Base-by-base conservation (phyloP, 1,284 basidiomycete genomes). In the Melampsora americana region DNA sequence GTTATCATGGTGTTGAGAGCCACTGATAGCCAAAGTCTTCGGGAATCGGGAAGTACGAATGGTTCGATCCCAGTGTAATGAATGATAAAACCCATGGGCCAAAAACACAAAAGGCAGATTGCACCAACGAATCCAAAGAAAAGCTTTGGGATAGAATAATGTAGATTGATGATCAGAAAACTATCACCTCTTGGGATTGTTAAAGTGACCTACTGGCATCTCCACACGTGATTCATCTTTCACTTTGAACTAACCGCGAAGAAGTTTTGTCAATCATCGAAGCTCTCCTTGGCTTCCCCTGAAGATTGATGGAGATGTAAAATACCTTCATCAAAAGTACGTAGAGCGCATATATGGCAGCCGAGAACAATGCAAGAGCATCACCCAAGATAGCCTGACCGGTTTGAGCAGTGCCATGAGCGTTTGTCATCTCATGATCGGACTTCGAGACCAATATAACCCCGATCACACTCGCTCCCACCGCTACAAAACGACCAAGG, bases 261-360 rank as follows among this genome's bases (percentile, higher is more conserved):
- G 11, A 39, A 64, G 1, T 39, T n/a, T 11, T 11, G 20, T 30
- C 61, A 64, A 64, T 59, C 20, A 59, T 26, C 0, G 1, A 59
- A 18, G 6, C 3, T 1, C 7, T 7, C 20, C 26, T n/a, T 14
- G 26, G 2, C 26, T 30, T 62, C 18, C 3, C 12, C 60, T 23
- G 23, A 9, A 35, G n/a, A 32, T 64, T 64, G 53, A 16, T 59
- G 18, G 26, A 75, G n/a, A 20, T 28, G 16, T n/a, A 28, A 62
- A n/a, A 12, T 16, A 80, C 79, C 84, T 99, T 99, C 81, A 99
- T 88, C 50, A 97, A 86, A 79, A 91, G 90, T 46, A 96, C 90
- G 83, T 99, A 99, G 67, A 93, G 83, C 0, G 95, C 91, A 83
- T 98, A 98, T 82, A 92, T 90, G 9, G 92, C 79, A 0, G 93